Conservation (phyloP, 2,329 filamentous ascomycete species). For the Juglanconis sp. region DNA sequence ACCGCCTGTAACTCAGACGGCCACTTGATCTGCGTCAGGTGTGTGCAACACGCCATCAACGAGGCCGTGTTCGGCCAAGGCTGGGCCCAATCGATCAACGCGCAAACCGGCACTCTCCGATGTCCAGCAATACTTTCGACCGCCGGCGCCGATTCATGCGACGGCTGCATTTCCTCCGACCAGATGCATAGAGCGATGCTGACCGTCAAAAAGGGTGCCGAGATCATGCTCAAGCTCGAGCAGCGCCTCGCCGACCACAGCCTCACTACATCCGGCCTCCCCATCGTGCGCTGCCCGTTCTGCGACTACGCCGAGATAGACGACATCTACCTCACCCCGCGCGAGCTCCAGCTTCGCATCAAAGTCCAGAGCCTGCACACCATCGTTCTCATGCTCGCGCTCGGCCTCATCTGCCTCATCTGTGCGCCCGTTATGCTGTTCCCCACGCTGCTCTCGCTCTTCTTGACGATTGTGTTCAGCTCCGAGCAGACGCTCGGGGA, state of each 20-base stretch:
- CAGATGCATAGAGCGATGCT: slow-evolving; percentile 72
- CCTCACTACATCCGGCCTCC: slow-evolving; percentile 68
- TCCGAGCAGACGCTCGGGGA: slow-evolving; percentile 41
- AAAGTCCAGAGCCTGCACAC: slow-evolving; percentile 49
- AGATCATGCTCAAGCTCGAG: slow-evolving; percentile 73
- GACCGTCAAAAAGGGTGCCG: slow-evolving; percentile 64
- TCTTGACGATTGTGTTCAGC: slow-evolving; percentile 42
- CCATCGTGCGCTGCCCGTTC: slow-evolving; percentile 82
- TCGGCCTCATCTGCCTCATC: slow-evolving; percentile 51
- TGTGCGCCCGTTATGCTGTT: slow-evolving; percentile 56
- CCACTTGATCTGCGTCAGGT: slow-evolving; percentile 77
- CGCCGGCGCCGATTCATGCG: slow-evolving; percentile 56
- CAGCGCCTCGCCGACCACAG: slow-evolving; percentile 74
- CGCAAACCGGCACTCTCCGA: slow-evolving; percentile 68
- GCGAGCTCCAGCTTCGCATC: slow-evolving; percentile 54
- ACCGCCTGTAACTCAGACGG: slow-evolving; percentile 65
- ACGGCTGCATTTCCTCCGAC: slow-evolving; percentile 66
- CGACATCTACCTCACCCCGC: slow-evolving; percentile 62
- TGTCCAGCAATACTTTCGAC: slow-evolving; percentile 70
- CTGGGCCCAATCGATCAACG: slow-evolving; percentile 77
- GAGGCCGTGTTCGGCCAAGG: slow-evolving; percentile 93
- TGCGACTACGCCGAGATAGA: slow-evolving; percentile 90
- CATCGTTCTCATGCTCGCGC: slow-evolving; percentile 44
- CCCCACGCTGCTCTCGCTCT: slow-evolving; percentile 44
- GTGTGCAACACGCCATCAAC: slow-evolving; percentile 75